These are phyloP conservation scores for Collybia sordida DNA, from an alignment of 768 basidiomycete species.

Conservation along the genomic window DNA sequence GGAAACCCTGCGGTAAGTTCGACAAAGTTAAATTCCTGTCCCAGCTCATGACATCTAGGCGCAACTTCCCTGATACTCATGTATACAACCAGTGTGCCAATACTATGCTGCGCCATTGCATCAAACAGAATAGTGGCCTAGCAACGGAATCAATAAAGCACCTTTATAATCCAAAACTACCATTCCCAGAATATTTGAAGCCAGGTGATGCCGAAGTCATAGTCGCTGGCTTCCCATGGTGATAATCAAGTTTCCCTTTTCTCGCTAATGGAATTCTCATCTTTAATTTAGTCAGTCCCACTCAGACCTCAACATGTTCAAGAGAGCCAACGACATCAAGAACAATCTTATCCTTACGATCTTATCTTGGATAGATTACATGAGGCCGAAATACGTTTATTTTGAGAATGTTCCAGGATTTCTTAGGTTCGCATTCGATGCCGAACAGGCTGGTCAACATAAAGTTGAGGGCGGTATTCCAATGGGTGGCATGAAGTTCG, in stretches of 20 bases:
- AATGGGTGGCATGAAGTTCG: constrained; percentile 72
- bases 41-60: constrained; percentile 28
- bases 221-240: constrained; percentile 79
- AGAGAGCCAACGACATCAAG: constrained; percentile 66
- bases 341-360: constrained; percentile 68
- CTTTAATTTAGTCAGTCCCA: constrained; percentile 60
- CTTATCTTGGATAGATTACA: constrained; percentile 48
- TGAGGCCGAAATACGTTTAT: constrained; percentile 40
- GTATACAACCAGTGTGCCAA: constrained; percentile 79
- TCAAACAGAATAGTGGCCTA: constrained; percentile 48
- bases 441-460: constrained; percentile 38
- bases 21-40: neutral
- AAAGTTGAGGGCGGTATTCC: constrained; percentile 60
- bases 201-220: constrained; percentile 61
- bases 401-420: constrained; percentile 60
- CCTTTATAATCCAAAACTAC: constrained; percentile 32
- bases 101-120: constrained; percentile 52
- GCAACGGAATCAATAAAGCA: constrained; percentile 37
- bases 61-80: constrained; percentile 48
- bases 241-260: too few relatives aligned
- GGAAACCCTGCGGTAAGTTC: constrained; percentile 54
- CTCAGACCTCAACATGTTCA: constrained; percentile 70
- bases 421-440: constrained; percentile 39
- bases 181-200: constrained; percentile 45
- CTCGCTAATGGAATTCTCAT: too few relatives aligned